Conservation (phyloP, 2,329 filamentous ascomycete genomes). For the Aspergillus brasiliensis region DNA sequence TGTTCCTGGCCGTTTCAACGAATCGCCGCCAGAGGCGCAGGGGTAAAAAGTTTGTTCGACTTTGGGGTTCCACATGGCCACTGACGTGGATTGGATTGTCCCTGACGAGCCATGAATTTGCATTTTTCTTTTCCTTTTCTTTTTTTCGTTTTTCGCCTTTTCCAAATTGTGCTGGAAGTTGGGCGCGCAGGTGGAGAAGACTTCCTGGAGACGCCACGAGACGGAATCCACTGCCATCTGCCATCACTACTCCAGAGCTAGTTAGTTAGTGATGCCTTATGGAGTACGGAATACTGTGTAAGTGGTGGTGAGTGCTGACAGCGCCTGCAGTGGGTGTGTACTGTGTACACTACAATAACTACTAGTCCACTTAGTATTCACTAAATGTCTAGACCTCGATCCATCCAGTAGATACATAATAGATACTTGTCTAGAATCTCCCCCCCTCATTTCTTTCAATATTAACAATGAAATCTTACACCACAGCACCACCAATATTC, state of each 20-base stretch:
- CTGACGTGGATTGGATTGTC: slow-evolving; percentile 4
- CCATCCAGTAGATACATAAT: no score
- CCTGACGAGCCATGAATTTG: neutral
- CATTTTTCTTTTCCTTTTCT: no score
- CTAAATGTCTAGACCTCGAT: neutral
- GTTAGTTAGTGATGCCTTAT: no score
- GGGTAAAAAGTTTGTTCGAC: neutral
- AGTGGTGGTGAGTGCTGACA: neutral
- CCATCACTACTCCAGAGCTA: neutral
- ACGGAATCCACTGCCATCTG: neutral
- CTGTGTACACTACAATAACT: neutral
- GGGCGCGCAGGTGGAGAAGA: no score
- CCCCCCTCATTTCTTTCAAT: no score
- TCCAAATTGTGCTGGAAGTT: neutral
- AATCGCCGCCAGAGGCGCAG: slow-evolving; percentile 1
- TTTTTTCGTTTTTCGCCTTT: no score
- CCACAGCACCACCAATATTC: no score
- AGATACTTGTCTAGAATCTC: no score
- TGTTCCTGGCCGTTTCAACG: neutral
- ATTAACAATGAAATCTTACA: neutral
- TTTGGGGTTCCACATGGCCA: neutral
- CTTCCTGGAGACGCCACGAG: no score
- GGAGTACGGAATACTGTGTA: neutral
- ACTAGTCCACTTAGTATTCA: neutral
- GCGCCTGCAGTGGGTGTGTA: neutral